Base-by-base conservation (phyloP, 2,329 filamentous ascomycete genomes). In the Fusarium brevicatenulatum region DNA sequence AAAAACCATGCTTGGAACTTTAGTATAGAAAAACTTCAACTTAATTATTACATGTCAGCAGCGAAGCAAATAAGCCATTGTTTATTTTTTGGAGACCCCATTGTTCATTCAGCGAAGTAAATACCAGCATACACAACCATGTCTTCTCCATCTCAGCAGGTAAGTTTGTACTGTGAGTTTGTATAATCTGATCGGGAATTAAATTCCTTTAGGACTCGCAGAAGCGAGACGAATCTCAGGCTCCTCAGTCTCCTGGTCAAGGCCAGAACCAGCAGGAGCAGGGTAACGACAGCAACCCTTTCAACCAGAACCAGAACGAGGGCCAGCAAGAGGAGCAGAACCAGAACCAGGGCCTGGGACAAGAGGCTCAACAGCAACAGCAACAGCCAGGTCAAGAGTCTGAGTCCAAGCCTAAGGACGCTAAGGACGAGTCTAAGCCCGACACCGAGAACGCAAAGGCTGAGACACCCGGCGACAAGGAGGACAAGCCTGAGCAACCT, bases 131-230 rank as follows among this genome's bases (percentile, higher is more conserved):
- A 44, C 36, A 39, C 54, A 64, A 63, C 12, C 53, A 77, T 77
- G 75, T 65, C 76, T 52, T 66, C 72, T 56, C 68, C 68, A 67
- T 63, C 61, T 53, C 70, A 70, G 15, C 63, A 76, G 55, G 76
- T 77, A 76, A 64, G 74, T 53, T 53, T 23, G 3, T 21, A 37
- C 19, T 43, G 8, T n/a, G 15, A 23, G 7, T 37, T 30, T 44
- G 15, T 30, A 18, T 47, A 9, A 0, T 23, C 18, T 23, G 55
- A 53, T 36, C 28, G 9, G 44, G 34, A 37, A 44, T 62, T 74
- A 37, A 74, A 46, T 43, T 21, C 18, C 25, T 42, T n/a, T 74
- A 72, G 73, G 62, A 66, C 34, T 53, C 43, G n/a, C 46, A 78
- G 68, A 61, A 75, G 65, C 66, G 59, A 56, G 68, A 67, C 43